Base-by-base conservation (phyloP, 345 rosid genomes). In the Anacardium occidentale region DNA sequence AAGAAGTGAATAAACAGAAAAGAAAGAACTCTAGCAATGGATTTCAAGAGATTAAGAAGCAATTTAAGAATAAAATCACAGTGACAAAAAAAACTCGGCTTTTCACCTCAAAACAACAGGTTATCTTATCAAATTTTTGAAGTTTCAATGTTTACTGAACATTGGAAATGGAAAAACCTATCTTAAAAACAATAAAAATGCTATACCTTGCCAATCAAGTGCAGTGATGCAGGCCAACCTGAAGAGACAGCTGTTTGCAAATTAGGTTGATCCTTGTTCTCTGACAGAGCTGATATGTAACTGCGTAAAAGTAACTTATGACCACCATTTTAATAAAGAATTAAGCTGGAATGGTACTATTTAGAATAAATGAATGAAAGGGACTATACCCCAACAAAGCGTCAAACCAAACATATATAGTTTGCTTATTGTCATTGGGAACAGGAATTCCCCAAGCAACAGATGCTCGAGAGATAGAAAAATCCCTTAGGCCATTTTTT, bases 391-490 rank as follows among this genome's bases (percentile, higher is more conserved):
- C 98, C 5, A 92, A 83, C 42, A 94, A 83, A 72, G 98, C 98
- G 72, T 94, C 98, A 85, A 94, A 94, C 97, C 98, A 94, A 71
- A 94, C 98, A 82, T 94, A 94, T 71, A 92, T 90, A 8, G 98
- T 94, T 79, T 94, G 98, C 69, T 84, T 90, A 32, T 83, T 74
- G 75, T 94, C 97, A 70, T 85, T 85, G 77, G 98, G 97, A 74
- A 92, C 95, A 52, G 93, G 97, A 76, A 94, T 94, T 52, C 97
- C 98, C 98, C 98, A 94, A 10, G 92, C 97, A 59, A 94, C 98
- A 61, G 92, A 84, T 78, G 97, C 97, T 59, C 98, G 87, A 59
- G 97, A 94, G 70, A 94, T 90, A n/a, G 98, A 94, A 83, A 92
- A 94, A 80, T 94, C 97, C 68, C 84, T 88, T 77, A 94, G 80